phyloP scores from a whole-genome alignment of 768 basidiomycete genomes.

The Crepidotus variabilis region DNA sequence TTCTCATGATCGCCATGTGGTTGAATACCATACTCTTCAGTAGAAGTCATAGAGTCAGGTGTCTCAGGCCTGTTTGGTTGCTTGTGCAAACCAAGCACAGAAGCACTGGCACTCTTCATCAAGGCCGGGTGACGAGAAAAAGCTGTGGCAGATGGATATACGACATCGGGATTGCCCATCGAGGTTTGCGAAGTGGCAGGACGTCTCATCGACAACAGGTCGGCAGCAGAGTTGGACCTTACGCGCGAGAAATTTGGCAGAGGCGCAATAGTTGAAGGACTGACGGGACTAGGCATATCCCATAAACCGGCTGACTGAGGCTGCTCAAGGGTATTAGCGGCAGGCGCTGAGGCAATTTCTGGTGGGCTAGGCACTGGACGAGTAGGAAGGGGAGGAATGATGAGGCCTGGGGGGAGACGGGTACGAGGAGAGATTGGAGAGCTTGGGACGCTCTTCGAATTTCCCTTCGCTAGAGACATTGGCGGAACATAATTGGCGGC shows the following conservation, averaged over 20 bases:
- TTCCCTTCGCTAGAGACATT: not conserved
- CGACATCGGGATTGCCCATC: not conserved
- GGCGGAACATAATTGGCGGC: not conserved
- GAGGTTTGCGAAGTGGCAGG: not conserved
- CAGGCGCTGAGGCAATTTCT: not conserved
- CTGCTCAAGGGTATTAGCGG: not conserved
- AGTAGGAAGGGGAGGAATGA: conserved; percentile 5
- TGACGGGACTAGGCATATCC: not conserved
- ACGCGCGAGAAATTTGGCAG: not conserved
- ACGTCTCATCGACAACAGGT: not conserved
- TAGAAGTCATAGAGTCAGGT: not conserved
- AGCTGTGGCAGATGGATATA: not conserved
- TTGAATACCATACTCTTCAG: not conserved
- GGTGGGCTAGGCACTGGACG: not conserved
- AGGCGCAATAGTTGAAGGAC: not conserved
- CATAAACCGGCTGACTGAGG: conserved; percentile 1
- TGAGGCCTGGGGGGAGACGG: not conserved
- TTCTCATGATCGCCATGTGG: not conserved
- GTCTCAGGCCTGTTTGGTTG: conserved; percentile 1
- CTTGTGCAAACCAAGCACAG: conserved; percentile 3
- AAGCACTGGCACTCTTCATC: conserved; percentile 7
- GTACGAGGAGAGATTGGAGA: not conserved
- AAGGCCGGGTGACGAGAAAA: conserved; percentile 1
- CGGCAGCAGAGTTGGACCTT: conserved; percentile 2
- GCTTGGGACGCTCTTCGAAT: not conserved